Base-by-base conservation (phyloP, 495 filamentous ascomycete species). In the Poronia punctata region DNA sequence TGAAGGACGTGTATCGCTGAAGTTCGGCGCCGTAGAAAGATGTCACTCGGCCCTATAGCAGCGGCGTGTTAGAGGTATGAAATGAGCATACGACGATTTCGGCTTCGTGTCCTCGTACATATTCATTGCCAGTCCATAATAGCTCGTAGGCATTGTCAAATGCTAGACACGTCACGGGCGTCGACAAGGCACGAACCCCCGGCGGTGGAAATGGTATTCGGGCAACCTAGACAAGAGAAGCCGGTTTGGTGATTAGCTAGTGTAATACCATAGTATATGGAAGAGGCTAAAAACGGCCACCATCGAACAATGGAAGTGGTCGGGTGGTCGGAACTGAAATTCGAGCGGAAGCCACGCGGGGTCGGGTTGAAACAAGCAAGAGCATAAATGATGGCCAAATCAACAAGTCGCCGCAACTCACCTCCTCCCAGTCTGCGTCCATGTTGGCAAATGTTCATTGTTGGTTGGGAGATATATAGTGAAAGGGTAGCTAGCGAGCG, bases 61-160 rank as follows among this genome's bases (percentile, higher is more conserved):
- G 7, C 30, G 31, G n/a, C 24, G 17, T 14, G 4, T 38, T 23
- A 2, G 14, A 28, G 6, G n/a, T 14, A 22, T 35, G 48, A 30
- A 49, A 12, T 12, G 8, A 16, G n/a, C n/a, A n/a, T n/a, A n/a
- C n/a, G n/a, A n/a, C n/a, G n/a, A n/a, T n/a, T n/a, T n/a, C n/a
- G n/a, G 26, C 10, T 9, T 43, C 5, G 8, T 12, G 5, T 21
- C 20, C 26, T 54, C 80, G 65, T 66, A 93, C 88, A 70, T 79
- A 84, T 66, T 88, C 84, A 61, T 88, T 90, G 9, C 92, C 92
- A 7, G 78, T 74, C 92, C 93, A 98, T 45, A 97, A 59, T 21
- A 97, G 75, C 60, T 97, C 92, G 57, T 90, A 80, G 29, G 75
- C 70, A 43, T 80, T 81, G 56, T 99, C 92, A 56, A 97, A 97